Evolutionary conservation across 768 basidiomycete genomes (phyloP), one percentile per base, ranked within the genome.

Genomic region (Tricholoma sp.): DNA sequence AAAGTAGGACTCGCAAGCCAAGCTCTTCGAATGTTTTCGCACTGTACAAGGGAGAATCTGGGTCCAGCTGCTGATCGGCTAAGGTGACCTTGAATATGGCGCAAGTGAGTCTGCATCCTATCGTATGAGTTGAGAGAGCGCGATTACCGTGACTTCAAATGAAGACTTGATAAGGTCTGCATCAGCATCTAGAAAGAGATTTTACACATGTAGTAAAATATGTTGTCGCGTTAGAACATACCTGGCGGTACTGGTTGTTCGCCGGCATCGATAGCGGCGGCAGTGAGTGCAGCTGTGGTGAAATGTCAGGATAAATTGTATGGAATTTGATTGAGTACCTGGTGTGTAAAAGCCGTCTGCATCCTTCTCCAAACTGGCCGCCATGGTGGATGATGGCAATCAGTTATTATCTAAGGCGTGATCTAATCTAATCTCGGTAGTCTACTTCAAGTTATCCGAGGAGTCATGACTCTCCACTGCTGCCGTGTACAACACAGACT

Each of bases 11-110:
- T 65, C 35, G 98, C 94, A 99, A 73, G 58, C 95, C 95, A 46
- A 99, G 84, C 62, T 98, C 90, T 69, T 99, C 94, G 61, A 99
- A 99, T 0, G 89, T 86, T 71, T 98, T 96, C 27, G 83, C 89
- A 55, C 94, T 96, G 72, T 82, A 96, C 14, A 99, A 74, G 3
- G 96, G 97, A n/a, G 96, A 98, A 68, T 96, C 88, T 39, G 94
- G 91, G 67, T 99, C 92, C 27, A 82, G 85, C 74, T 98, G 97
- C 69, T 96, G 92, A 74, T 98, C 95, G 51, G 94, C 94, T 57
- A 98, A 81, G 18, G 94, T 98, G 61, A 99, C 94, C 94, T 93
- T 64, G 29, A 59, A 22, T 19, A 57, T 32, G 22, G 50, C 19
- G 53, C 46, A 29, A 45, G 49, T 37, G 37, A 52, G 60, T 52